These are phyloP conservation scores for Remersonia thermophila DNA, from an alignment of 2,329 filamentous ascomycete species.

Conservation along the genomic window DNA sequence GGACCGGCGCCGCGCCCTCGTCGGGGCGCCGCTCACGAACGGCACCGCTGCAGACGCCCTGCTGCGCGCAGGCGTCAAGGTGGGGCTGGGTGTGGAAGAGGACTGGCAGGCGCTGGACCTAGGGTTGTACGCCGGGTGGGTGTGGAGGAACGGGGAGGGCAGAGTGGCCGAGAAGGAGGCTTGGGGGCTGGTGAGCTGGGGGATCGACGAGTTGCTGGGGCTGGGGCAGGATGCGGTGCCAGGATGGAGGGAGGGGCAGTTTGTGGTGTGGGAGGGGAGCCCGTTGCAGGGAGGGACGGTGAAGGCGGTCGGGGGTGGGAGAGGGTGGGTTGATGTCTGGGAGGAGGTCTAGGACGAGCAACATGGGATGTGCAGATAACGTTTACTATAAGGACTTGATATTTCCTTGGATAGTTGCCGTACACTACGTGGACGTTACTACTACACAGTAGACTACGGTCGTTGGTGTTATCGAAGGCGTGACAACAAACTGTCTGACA, in stretches of 20 bases:
- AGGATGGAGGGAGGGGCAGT: slow-evolving; percentile 30
- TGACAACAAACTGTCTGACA: too few relatives aligned
- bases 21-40: slow-evolving; percentile 54
- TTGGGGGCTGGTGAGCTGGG: slow-evolving; percentile 42
- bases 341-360: neutral
- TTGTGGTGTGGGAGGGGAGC: slow-evolving; percentile 51
- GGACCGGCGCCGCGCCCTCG: slow-evolving; percentile 50
- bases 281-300: slow-evolving; percentile 46
- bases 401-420: too few relatives aligned
- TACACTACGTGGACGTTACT: too few relatives aligned
- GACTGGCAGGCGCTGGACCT: slow-evolving; percentile 51
- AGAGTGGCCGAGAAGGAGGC: slow-evolving; percentile 41
- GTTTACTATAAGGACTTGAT: too few relatives aligned
- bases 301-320: slow-evolving; percentile 38
- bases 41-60: slow-evolving; percentile 48
- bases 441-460: too few relatives aligned
- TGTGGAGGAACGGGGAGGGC: slow-evolving; percentile 43
- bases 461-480: too few relatives aligned
- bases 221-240: slow-evolving; percentile 21
- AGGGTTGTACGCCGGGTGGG: slow-evolving; percentile 47
- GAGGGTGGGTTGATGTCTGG: slow-evolving; percentile 15
- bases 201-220: slow-evolving; percentile 47
- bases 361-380: too few relatives aligned
- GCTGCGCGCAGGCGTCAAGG: slow-evolving; percentile 43
- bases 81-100: slow-evolving; percentile 47